Percentiles rank a stretch among this genome's conserved stretches.
These are phyloP conservation scores for Parastagonospora nodorum DNA, from an alignment of 2,329 filamentous ascomycete genomes.

Conservation along the genomic window DNA sequence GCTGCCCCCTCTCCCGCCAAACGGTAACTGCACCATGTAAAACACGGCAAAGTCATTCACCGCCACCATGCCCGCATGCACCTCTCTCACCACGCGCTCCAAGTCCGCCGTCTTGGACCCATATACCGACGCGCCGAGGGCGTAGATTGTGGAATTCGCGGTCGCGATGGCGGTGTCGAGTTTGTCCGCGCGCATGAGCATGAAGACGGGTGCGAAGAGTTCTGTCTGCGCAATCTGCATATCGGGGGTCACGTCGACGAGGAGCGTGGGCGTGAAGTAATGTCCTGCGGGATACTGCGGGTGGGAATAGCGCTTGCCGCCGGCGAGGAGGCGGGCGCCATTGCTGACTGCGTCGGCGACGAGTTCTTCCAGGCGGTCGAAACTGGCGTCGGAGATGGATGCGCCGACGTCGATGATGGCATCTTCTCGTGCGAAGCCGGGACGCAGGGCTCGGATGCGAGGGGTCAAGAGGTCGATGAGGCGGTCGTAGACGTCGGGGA, in stretches of 20 bases:
- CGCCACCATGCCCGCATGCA: conserved; percentile 87
- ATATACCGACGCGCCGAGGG: conserved; percentile 87
- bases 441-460: conserved; percentile 73
- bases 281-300: conserved; percentile 77
- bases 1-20: conserved; percentile 87
- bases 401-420: conserved; percentile 79
- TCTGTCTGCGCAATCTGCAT: conserved; percentile 92
- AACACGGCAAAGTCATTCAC: conserved; percentile 95
- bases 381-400: conserved; percentile 80
- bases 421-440: conserved; percentile 66
- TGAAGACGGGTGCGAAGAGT: conserved; percentile 90
- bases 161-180: conserved; percentile 72
- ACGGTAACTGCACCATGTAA: conserved; percentile 93
- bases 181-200: conserved; percentile 75
- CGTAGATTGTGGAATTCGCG: conserved; percentile 84
- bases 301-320: conserved; percentile 74
- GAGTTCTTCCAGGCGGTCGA: conserved; percentile 75
- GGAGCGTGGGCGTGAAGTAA: conserved; percentile 90
- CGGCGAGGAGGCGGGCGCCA: conserved; percentile 81
- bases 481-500: conserved; percentile 74
- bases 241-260: conserved; percentile 81
- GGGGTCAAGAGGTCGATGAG: conserved; percentile 74
- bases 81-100: conserved; percentile 65
- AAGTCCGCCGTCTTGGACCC: conserved; percentile 67
- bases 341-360: conserved; percentile 76